phyloP scores from a whole-genome alignment of 2,329 filamentous ascomycete genomes.

The Aureobasidium sp. region DNA sequence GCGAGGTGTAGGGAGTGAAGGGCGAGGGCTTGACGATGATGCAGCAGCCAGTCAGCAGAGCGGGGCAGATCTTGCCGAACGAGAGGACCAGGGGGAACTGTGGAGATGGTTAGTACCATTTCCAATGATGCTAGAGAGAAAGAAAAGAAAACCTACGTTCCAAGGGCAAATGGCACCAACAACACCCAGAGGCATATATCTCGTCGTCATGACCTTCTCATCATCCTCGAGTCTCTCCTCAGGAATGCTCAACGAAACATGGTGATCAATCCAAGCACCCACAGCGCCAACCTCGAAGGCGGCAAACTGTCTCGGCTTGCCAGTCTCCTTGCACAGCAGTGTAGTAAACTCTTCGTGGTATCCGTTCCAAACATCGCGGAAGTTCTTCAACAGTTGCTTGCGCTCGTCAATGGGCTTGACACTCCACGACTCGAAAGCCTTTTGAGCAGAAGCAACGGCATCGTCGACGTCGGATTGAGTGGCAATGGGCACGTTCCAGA shows the following conservation, averaged over 20 bases:
- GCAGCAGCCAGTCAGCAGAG: slow-evolving; percentile 43
- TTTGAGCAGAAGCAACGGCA: slow-evolving; percentile 28
- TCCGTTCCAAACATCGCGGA: slow-evolving; percentile 25
- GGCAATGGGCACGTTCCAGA: slow-evolving; percentile 31
- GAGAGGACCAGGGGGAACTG: slow-evolving; percentile 48
- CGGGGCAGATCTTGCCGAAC: slow-evolving; percentile 48
- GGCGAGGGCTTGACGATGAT: slow-evolving; percentile 36
- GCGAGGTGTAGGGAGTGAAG: slow-evolving; percentile 49
- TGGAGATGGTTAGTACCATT: slow-evolving; percentile 31
- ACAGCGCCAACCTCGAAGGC: slow-evolving; percentile 32
- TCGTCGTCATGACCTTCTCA: slow-evolving; percentile 39
- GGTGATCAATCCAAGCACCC: slow-evolving; percentile 31
- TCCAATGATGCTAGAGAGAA: neutral
- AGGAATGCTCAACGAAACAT: slow-evolving; percentile 29
- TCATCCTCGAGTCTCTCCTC: slow-evolving; percentile 38
- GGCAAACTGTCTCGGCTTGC: slow-evolving; percentile 35
- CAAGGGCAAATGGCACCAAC: slow-evolving; percentile 40
- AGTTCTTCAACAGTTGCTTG: slow-evolving; percentile 29
- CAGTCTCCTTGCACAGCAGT: slow-evolving; percentile 30
- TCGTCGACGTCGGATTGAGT: slow-evolving; percentile 32
- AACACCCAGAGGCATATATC: slow-evolving; percentile 41
- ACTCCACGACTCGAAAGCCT: slow-evolving; percentile 30
- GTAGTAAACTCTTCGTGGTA: slow-evolving; percentile 29
- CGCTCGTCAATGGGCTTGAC: slow-evolving; percentile 27
- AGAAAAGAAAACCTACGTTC: slow-evolving; percentile 25